A percentile compares a stretch with the other conserved stretches of the same genome.
Conservation (phyloP, 805 yeast species). For the Saccharomycopsis sp. region DNA sequence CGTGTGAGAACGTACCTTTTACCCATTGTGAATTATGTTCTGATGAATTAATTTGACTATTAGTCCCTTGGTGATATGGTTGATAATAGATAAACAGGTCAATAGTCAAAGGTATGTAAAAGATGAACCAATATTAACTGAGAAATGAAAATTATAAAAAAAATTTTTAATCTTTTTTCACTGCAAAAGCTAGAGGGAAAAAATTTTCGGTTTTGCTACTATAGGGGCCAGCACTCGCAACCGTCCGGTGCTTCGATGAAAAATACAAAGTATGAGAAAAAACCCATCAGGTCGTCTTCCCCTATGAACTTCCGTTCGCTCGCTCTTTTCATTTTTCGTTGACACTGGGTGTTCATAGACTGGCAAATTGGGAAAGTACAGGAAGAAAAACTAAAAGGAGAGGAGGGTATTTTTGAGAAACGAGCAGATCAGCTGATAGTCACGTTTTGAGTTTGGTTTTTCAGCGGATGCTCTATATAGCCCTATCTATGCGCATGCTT, state of each 20-base stretch:
- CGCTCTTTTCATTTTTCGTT: too few relatives aligned
- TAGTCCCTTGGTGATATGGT: neutral
- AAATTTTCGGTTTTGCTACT: neutral
- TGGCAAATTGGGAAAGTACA: too few relatives aligned
- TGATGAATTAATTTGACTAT: neutral
- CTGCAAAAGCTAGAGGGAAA: neutral
- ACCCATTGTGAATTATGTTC: conserved; percentile 35
- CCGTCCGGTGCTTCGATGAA: neutral
- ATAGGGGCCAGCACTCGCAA: neutral
- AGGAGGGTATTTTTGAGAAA: too few relatives aligned
- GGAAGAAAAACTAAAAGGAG: too few relatives aligned
- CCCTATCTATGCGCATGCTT: too few relatives aligned
- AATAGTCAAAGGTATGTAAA: neutral
- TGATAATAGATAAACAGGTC: neutral
- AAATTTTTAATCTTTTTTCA: neutral
- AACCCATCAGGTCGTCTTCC: too few relatives aligned
- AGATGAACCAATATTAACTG: neutral
- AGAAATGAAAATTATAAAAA: neutral
- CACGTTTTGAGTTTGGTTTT: too few relatives aligned
- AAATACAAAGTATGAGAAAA: neutral
- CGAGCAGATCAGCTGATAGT: too few relatives aligned
- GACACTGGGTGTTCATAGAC: too few relatives aligned
- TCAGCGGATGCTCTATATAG: too few relatives aligned
- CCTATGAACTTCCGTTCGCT: too few relatives aligned
- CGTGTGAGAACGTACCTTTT: conserved; percentile 35